Evolutionary conservation across 768 basidiomycete species (phyloP), one percentile per base, ranked within the genome.

Genomic region (Suillus spraguei): DNA sequence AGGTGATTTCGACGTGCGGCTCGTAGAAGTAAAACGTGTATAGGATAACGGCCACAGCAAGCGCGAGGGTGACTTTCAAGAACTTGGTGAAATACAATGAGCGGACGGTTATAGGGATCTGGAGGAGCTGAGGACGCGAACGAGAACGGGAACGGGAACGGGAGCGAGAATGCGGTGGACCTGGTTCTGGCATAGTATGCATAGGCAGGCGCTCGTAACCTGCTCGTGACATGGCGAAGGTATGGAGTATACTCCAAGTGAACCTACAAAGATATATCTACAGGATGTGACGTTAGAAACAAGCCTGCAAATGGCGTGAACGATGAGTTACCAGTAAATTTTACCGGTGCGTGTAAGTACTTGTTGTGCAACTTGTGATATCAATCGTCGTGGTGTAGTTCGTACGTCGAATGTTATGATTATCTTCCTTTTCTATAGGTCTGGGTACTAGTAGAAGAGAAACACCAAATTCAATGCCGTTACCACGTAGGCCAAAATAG

Each of bases 1-100:
- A 85, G 32, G 89, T 80, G 47, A 96, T 77, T 76, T 97, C 95
- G 69, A 97, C 77, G 76, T 97, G 94, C 4, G 92, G 85, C 75
- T 97, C 91, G 76, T 90, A 91, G 52, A 87, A 70, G 69, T 85
- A 82, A 58, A 87, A 75, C 0, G 79, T 80, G n/a, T 83, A 68
- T 33, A 86, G 64, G 33, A 87, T 61, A 64, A 81, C 65, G 49
- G 84, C 24, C 54, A 70, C 64, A 46, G 68, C 52, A 24, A 76
- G 63, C 10, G 80, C 80, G n/a, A 86, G 58, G 16, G 77, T 67
- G 68, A 80, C 75, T 74, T 84, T 85, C 65, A 85, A 73, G 24
- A 83, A 65, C 20, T 68, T 69, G 41, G 79, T 63, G 49, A 79
- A 67, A 32, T 77, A 77, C 50, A 78, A 80, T 50, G 77, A 79